Percentiles rank a stretch among this genome's conserved stretches.
Evolutionary conservation across 2,329 filamentous ascomycete species (phyloP).

Genomic region (Verticillium klebahnii): DNA sequence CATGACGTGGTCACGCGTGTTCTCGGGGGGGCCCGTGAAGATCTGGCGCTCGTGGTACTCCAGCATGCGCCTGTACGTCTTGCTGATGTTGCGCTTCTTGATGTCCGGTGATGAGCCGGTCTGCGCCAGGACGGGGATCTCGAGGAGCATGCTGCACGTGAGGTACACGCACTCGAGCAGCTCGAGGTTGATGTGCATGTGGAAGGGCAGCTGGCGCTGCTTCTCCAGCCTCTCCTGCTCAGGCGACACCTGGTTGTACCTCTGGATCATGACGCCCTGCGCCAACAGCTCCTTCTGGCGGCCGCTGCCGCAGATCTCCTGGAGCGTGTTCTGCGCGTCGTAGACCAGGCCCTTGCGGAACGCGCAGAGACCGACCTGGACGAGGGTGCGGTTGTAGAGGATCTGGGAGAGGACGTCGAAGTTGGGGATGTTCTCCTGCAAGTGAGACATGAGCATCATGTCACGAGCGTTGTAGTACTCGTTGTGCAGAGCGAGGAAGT

Average conservation of each 20-base stretch:
- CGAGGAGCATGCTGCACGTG: slow-evolving; percentile 97
- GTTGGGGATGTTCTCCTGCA: slow-evolving; percentile 94
- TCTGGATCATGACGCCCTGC: slow-evolving; percentile 97
- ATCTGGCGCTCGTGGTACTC: slow-evolving; percentile 99
- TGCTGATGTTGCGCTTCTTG: slow-evolving; percentile 97
- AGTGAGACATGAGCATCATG: slow-evolving; percentile 99
- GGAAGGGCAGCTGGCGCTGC: slow-evolving; percentile 96
- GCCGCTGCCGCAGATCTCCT: slow-evolving; percentile 96
- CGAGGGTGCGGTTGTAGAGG: slow-evolving; percentile 95
- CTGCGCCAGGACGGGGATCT: slow-evolving; percentile 95
- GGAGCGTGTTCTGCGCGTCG: slow-evolving; percentile 93
- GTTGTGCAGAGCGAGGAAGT: slow-evolving; percentile 95
- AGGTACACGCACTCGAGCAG: slow-evolving; percentile 97
- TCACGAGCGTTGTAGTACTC: slow-evolving; percentile 97
- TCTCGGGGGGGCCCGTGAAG: slow-evolving; percentile 97
- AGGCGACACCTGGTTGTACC: slow-evolving; percentile 91
- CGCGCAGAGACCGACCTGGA: slow-evolving; percentile 95
- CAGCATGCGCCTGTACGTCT: slow-evolving; percentile 98
- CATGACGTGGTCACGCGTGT: slow-evolving; percentile 98
- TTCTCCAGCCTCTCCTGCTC: slow-evolving; percentile 97
- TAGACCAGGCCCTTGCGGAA: slow-evolving; percentile 97
- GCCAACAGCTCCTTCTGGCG: slow-evolving; percentile 96
- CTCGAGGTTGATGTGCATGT: slow-evolving; percentile 99
- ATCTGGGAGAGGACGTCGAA: slow-evolving; percentile 98
- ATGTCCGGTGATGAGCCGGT: slow-evolving; percentile 95